These are phyloP conservation scores for Pestalotiopsis sp. DNA, from an alignment of 2,329 filamentous ascomycete species.

Conservation along the genomic window DNA sequence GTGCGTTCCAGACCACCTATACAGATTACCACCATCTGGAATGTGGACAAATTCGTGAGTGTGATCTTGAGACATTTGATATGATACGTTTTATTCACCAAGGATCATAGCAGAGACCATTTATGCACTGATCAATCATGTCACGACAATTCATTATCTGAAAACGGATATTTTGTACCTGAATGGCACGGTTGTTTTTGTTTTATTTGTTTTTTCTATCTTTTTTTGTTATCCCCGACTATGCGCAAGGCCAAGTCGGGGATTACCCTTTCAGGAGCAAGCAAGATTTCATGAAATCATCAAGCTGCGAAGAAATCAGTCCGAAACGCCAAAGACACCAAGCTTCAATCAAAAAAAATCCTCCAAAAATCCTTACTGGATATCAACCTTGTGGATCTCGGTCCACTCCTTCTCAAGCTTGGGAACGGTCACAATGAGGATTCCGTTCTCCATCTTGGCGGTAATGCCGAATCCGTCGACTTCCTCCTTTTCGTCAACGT, in stretches of 20 bases:
- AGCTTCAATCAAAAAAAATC: neutral
- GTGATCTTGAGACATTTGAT: neutral
- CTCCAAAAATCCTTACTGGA: constrained; percentile 41
- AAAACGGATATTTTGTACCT: neutral
- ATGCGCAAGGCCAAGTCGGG: neutral
- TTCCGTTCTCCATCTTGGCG: constrained; percentile 78
- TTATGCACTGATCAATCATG: neutral
- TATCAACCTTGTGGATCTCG: constrained; percentile 62
- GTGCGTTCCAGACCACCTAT: neutral
- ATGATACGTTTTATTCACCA: constrained; percentile 12
- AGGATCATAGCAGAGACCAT: neutral
- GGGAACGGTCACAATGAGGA: constrained; percentile 76
- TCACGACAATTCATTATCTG: constrained; percentile 19
- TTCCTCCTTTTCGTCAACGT: constrained; percentile 50
- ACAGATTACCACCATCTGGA: neutral
- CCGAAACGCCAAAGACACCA: neutral
- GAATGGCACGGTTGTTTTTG: neutral
- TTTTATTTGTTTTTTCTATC: neutral
- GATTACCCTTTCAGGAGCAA: neutral
- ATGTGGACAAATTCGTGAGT: neutral
- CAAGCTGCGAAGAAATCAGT: neutral
- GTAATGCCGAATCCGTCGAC: constrained; percentile 70
- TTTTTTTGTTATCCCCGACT: neutral
- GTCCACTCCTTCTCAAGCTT: constrained; percentile 71
- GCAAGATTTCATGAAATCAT: neutral